Evolutionary conservation across 768 basidiomycete species (phyloP), one percentile per base, ranked within the genome.

Genomic region (Suillus occidentalis): DNA sequence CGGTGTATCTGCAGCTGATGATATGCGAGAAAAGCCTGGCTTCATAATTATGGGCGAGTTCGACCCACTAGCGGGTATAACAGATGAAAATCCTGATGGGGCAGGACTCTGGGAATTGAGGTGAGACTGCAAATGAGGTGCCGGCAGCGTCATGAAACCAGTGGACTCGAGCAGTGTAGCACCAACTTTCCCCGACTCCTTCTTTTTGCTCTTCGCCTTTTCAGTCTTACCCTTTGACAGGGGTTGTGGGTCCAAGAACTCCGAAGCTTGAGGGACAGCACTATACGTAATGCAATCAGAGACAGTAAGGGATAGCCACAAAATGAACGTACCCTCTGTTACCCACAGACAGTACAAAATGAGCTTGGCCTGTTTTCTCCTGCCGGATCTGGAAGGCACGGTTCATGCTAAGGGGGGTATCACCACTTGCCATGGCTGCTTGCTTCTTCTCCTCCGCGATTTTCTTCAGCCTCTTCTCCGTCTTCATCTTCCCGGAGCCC

Each of bases 381-480:
- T 97, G 95, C 63, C 97, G 84, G 61, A 90, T 87, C 72, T 96
- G 90, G 81, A 99, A 99, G 14, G 95, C 96, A 66, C 83, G 87
- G 69, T 90, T 95, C 92, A 98, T 97, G 72, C 94, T 96, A 62
- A 95, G 80, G 3, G 97, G 95, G 2, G 97, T 98, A 79, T 99
- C 97, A 1, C 94, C 94, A 70, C 94, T 94, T 20, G 85, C 88
- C 95, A 98, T 98, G 12, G 95, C 91, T 65, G 87, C 87, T 74
- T 94, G 86, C 82, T 97, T 98, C 76, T 91, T 87, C 81, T 99
- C 97, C 71, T 99, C 96, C n/a, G 89, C 92, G 68, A 99, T 98
- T 82, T 92, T 95, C 85, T 96, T 95, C 68, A 98, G 72, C 66
- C 94, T 85, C 77, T 98, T 98, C 83, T 98, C 97, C 28, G 91